Percentiles rank a stretch among this genome's conserved stretches.
Conservation (phyloP, 2,329 filamentous ascomycete species). For the Thermochaetoides dissita region DNA sequence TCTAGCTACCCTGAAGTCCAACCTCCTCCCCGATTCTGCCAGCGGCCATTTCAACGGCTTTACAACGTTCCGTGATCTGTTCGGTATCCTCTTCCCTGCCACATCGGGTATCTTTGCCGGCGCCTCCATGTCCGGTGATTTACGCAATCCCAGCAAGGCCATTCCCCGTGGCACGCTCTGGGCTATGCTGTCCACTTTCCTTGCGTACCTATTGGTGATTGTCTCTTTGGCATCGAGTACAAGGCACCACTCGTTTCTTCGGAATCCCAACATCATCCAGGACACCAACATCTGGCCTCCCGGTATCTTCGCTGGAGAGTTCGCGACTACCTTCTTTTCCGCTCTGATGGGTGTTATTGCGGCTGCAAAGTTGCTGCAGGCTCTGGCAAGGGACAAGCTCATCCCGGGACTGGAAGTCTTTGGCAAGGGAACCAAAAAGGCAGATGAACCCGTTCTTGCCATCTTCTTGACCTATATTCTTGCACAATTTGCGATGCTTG, state of each 20-base stretch:
- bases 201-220: slow-evolving; percentile 63
- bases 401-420: slow-evolving; percentile 65
- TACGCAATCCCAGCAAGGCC: slow-evolving; percentile 67
- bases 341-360: slow-evolving; percentile 78
- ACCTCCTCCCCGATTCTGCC: slow-evolving; percentile 56
- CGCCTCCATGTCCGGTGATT: slow-evolving; percentile 80
- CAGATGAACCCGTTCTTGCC: slow-evolving; percentile 63
- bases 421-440: slow-evolving; percentile 54
- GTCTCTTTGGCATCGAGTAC: slow-evolving; percentile 65
- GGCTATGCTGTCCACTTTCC: slow-evolving; percentile 62
- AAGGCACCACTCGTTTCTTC: slow-evolving; percentile 58
- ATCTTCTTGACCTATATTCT: slow-evolving; percentile 63
- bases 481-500: slow-evolving; percentile 66
- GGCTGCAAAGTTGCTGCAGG: slow-evolving; percentile 71
- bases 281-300: slow-evolving; percentile 63
- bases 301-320: slow-evolving; percentile 66
- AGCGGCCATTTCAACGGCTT: slow-evolving; percentile 47
- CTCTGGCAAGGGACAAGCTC: slow-evolving; percentile 64
- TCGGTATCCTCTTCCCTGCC: slow-evolving; percentile 72
- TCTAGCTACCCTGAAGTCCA: slow-evolving; percentile 54
- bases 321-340: slow-evolving; percentile 72
- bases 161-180: slow-evolving; percentile 76
- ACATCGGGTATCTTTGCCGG: slow-evolving; percentile 54
- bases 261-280: slow-evolving; percentile 66
- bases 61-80: slow-evolving; percentile 65